Conservation (phyloP, 129 eudicot genomes). For the Flaveria trinervia region DNA sequence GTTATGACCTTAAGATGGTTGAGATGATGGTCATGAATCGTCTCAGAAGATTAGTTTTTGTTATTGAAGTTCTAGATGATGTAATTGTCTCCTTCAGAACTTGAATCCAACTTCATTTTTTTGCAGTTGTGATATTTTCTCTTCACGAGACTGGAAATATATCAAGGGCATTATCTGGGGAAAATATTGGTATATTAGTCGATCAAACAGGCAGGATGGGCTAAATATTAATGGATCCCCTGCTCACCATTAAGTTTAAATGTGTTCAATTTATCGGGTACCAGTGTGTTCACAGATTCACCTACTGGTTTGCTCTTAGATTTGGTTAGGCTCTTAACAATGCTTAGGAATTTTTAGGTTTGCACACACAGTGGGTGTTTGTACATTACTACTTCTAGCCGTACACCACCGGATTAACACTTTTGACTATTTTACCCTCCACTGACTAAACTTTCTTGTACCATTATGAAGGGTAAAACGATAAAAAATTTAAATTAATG, state of each 20-base stretch:
- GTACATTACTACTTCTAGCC: slow-evolving; percentile 3
- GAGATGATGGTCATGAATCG: not conserved
- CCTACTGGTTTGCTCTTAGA: slow-evolving; percentile 2
- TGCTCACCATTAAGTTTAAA: not conserved
- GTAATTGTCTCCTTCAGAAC: not conserved
- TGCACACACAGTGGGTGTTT: slow-evolving; percentile 3
- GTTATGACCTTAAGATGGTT: not conserved
- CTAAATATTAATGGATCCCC: slow-evolving; percentile 21
- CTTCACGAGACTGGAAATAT: slow-evolving; percentile 84
- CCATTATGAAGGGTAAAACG: not conserved
- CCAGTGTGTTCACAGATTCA: not conserved
- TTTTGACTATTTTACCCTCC: slow-evolving; percentile 8
- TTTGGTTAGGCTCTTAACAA: not conserved
- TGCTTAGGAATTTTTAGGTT: slow-evolving; percentile 5
- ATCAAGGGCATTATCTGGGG: slow-evolving; percentile 76
- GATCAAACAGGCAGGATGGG: slow-evolving; percentile 64
- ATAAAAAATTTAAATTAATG: not conserved
- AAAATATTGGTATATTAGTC: slow-evolving; percentile 69
- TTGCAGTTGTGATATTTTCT: slow-evolving; percentile 79
- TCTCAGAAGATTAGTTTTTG: not conserved
- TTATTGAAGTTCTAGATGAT: not conserved
- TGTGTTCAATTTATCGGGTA: slow-evolving; percentile 1
- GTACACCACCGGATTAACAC: not conserved
- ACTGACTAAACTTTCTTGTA: not conserved
- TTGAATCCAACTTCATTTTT: not conserved